Evolutionary conservation across 1,284 basidiomycete genomes (phyloP).

Genomic region (Rhodotorula glutinis): DNA sequence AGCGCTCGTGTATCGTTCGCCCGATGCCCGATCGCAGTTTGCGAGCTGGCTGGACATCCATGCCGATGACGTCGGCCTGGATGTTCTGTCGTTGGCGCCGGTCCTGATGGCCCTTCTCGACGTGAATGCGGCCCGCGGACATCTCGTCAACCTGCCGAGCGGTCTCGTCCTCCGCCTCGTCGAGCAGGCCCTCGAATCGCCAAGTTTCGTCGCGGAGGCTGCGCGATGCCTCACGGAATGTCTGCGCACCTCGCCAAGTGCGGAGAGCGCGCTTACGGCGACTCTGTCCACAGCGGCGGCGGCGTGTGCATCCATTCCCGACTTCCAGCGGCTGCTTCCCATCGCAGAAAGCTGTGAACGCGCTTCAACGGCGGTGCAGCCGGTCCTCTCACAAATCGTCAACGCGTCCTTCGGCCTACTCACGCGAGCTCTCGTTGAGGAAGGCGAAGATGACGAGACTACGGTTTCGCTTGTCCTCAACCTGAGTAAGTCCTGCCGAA

Average conservation of each 20-base stretch:
- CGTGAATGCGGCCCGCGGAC: slow-evolving; percentile 2
- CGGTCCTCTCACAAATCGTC: slow-evolving; percentile 7
- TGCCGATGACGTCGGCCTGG: neutral
- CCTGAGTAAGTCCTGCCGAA: slow-evolving; percentile 13
- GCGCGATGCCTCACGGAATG: no score
- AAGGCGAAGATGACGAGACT: slow-evolving; percentile 14
- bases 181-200: neutral
- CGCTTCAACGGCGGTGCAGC: neutral
- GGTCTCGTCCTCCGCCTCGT: neutral
- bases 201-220: neutral
- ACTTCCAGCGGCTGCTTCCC: no score
- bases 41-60: neutral
- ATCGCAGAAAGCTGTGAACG: no score
- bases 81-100: neutral
- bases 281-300: no score
- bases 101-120: slow-evolving; percentile 21
- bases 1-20: slow-evolving; percentile 28
- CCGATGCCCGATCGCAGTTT: slow-evolving; percentile 13
- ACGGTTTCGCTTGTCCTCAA: slow-evolving; percentile 1
- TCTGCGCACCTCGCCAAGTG: no score
- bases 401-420: slow-evolving; percentile 16
- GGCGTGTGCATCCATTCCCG: no score
- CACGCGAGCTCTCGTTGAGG: slow-evolving; percentile 23
- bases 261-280: no score
- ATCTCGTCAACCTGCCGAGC: neutral